phyloP scores from a whole-genome alignment of 2,329 filamentous ascomycete species.

The Sclerotinia glacialis region DNA sequence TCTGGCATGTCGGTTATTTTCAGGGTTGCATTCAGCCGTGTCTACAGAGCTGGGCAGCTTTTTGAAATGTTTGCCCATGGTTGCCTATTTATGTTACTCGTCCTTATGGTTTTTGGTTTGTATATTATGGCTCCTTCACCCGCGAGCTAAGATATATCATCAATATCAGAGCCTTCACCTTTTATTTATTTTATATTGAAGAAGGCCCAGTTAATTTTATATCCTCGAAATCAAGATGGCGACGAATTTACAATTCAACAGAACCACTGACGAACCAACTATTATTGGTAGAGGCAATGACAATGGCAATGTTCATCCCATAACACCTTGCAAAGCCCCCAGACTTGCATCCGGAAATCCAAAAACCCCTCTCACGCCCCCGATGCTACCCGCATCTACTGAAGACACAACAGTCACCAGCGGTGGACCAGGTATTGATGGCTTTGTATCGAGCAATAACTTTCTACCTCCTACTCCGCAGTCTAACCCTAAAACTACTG shows the following conservation, averaged over 20 bases:
- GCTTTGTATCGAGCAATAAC: not conserved
- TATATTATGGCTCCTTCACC: not conserved
- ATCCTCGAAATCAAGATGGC: not conserved
- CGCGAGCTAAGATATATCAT: not conserved
- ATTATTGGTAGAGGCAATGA: fast-evolving
- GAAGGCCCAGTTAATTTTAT: not conserved
- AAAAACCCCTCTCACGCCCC: not conserved
- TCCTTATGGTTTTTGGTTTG: too few species aligned
- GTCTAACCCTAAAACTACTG: not conserved
- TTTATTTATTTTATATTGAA: not conserved
- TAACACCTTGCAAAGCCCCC: not conserved
- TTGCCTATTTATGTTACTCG: too few species aligned
- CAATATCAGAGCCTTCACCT: not conserved
- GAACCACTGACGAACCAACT: not conserved
- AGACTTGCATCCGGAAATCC: not conserved
- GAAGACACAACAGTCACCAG: not conserved
- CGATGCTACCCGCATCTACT: not conserved
- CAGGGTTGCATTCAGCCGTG: not conserved
- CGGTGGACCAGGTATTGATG: not conserved
- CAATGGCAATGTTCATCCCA: not conserved
- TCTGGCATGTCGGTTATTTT: not conserved
- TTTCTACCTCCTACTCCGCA: not conserved
- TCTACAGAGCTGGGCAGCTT: not conserved
- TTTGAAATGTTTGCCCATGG: too few species aligned
- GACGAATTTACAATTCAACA: too few species aligned